Percentiles rank a stretch among this genome's conserved stretches.
Evolutionary conservation across 768 basidiomycete genomes (phyloP).

Genomic region (Podaxis carcinomalis): DNA sequence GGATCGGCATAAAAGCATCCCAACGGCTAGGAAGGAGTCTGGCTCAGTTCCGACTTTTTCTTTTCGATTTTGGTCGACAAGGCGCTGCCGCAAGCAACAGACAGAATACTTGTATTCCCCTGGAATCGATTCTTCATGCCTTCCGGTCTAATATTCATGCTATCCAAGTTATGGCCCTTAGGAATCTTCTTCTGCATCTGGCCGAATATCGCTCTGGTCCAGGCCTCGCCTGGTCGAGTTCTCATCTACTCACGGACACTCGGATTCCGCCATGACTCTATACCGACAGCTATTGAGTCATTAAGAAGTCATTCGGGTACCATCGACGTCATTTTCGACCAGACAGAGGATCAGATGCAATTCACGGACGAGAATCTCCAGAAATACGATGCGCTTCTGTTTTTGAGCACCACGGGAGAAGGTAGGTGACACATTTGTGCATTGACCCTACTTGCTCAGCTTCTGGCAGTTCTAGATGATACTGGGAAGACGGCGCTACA

Average conservation of each 20-base stretch:
- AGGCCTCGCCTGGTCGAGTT: slow-evolving; percentile 30
- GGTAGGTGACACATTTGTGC: slow-evolving; percentile 32
- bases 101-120: neutral
- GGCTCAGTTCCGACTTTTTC: too few species aligned
- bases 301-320: slow-evolving; percentile 40
- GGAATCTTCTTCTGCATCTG: slow-evolving; percentile 8
- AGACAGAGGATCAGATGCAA: slow-evolving; percentile 54
- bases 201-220: slow-evolving; percentile 8
- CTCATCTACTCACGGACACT: slow-evolving; percentile 60
- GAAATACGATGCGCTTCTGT: slow-evolving; percentile 62
- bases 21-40: too few species aligned
- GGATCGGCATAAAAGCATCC: too few species aligned
- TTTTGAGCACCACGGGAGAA: slow-evolving; percentile 67
- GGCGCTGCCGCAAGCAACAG: neutral
- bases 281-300: slow-evolving; percentile 62
- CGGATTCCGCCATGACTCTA: slow-evolving; percentile 70
- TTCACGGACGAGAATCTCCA: slow-evolving; percentile 55
- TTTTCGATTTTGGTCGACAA: neutral
- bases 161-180: slow-evolving; percentile 1
- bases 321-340: slow-evolving; percentile 52
- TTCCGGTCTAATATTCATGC: neutral
- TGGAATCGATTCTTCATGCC: neutral
- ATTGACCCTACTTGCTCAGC: neutral
- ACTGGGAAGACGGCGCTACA: slow-evolving; percentile 58
- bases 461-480: slow-evolving; percentile 50